Conservation (phyloP, 805 yeast genomes). For the Sugiyamaella floridensis region DNA sequence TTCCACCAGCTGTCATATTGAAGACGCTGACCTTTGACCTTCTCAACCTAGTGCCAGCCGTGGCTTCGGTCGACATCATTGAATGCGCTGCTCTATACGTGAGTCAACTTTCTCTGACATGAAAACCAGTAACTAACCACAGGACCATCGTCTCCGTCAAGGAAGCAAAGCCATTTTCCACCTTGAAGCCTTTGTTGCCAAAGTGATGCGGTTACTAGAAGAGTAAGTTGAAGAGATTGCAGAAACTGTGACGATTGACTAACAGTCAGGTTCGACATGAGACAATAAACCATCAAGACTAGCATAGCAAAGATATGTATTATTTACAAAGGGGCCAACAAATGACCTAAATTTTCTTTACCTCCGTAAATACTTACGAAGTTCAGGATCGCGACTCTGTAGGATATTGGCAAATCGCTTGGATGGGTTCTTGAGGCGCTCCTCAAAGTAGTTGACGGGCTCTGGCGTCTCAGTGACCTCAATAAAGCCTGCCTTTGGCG, state of each 20-base stretch:
- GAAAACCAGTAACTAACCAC: conserved; percentile 29
- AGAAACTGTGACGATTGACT: not conserved
- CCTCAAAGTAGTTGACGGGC: conserved; percentile 48
- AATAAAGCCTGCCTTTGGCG: conserved; percentile 66
- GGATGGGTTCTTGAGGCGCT: conserved; percentile 54
- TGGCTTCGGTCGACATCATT: conserved; percentile 33
- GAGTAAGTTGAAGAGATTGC: conserved; percentile 3
- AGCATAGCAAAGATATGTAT: conserved; percentile 1
- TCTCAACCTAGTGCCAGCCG: conserved; percentile 24
- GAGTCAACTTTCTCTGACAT: not conserved
- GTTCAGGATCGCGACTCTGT: conserved; percentile 45
- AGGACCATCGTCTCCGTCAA: conserved; percentile 75
- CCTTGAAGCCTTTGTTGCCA: conserved; percentile 88
- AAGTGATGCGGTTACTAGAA: conserved; percentile 72
- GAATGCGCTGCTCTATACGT: conserved; percentile 45
- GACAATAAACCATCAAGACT: not conserved
- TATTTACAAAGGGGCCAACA: not conserved
- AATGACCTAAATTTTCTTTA: no score
- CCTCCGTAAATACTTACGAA: conserved; percentile 57
- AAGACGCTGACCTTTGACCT: conserved; percentile 45
- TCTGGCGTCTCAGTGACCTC: conserved; percentile 40
- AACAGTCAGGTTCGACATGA: not conserved
- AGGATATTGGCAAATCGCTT: conserved; percentile 52
- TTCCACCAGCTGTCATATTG: conserved; percentile 77
- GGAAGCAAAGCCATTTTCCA: conserved; percentile 91